Percentiles rank a stretch among this genome's conserved stretches.
phyloP scores from a whole-genome alignment of 495 filamentous ascomycete genomes.

The Durotheca rogersii region DNA sequence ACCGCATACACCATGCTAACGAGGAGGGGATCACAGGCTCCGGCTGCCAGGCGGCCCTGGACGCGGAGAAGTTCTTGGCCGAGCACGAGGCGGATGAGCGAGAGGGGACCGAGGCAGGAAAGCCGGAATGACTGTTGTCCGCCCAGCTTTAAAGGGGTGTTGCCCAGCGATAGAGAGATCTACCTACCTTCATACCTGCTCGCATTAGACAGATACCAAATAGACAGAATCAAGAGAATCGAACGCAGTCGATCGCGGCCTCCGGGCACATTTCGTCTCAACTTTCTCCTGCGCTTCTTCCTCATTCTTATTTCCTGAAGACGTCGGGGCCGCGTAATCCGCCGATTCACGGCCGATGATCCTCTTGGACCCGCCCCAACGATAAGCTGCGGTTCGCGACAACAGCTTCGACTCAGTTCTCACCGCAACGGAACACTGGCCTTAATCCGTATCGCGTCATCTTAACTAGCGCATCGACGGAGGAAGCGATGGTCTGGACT shows the following conservation, averaged over 20 bases:
- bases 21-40: constrained; percentile 59
- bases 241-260: not conserved
- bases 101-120: constrained; percentile 35
- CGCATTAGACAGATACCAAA: constrained; percentile 2
- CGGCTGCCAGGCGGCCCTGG: constrained; percentile 91
- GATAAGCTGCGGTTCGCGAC: too few relatives aligned
- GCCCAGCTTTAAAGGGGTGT: constrained; percentile 16
- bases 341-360: too few relatives aligned
- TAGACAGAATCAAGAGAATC: not conserved
- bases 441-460: too few relatives aligned
- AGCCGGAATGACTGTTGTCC: constrained; percentile 23
- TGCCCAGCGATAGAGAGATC: constrained; percentile 15
- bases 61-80: constrained; percentile 87
- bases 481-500: too few relatives aligned
- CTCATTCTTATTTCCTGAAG: not conserved
- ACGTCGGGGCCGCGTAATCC: too few relatives aligned
- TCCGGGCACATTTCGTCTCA: not conserved
- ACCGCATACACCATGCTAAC: constrained; percentile 35
- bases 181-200: not conserved
- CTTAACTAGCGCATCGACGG: too few relatives aligned
- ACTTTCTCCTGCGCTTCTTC: not conserved
- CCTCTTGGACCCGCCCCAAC: too few relatives aligned
- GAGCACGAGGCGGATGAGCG: constrained; percentile 63
- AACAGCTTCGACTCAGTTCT: too few relatives aligned
- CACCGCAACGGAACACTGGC: too few relatives aligned